Evolutionary conservation across 306 rosid species (phyloP).

Genomic region (Glycine tomentella): DNA sequence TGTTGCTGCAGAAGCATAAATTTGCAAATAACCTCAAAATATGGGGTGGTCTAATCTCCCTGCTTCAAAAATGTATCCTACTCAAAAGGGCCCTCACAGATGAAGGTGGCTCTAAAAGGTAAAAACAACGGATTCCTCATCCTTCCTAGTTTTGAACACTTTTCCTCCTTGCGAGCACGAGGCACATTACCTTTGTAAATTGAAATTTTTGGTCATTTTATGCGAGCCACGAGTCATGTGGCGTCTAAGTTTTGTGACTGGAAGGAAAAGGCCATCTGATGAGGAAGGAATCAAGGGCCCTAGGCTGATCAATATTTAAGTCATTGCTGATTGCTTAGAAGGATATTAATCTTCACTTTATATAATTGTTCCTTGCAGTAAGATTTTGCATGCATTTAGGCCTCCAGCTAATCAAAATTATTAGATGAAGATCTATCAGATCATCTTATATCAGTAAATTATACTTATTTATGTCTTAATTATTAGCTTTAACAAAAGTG

Average conservation of each 20-base stretch:
- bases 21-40: conserved; percentile 12
- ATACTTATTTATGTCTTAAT: too few relatives aligned
- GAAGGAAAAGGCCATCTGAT: conserved; percentile 33
- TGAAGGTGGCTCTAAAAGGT: conserved; percentile 21
- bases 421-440: neutral
- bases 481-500: neutral
- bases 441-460: neutral
- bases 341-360: neutral
- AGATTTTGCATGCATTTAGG: neutral
- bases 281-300: conserved; percentile 28
- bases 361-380: conserved; percentile 4
- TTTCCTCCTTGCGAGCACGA: conserved; percentile 22
- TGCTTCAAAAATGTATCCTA: conserved; percentile 14
- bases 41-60: conserved; percentile 13
- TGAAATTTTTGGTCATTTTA: conserved; percentile 40
- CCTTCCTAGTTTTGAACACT: conserved; percentile 44
- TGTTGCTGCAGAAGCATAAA: conserved; percentile 62
- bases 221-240: conserved; percentile 38
- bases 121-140: conserved; percentile 13
- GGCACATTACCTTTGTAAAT: conserved; percentile 47
- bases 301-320: too few relatives aligned
- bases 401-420: neutral
- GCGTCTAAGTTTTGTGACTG: conserved; percentile 46
- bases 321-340: neutral
- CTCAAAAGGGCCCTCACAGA: conserved; percentile 12